Conservation (phyloP, 768 basidiomycete species). For the Rhodosporidiobolus sp. region DNA sequence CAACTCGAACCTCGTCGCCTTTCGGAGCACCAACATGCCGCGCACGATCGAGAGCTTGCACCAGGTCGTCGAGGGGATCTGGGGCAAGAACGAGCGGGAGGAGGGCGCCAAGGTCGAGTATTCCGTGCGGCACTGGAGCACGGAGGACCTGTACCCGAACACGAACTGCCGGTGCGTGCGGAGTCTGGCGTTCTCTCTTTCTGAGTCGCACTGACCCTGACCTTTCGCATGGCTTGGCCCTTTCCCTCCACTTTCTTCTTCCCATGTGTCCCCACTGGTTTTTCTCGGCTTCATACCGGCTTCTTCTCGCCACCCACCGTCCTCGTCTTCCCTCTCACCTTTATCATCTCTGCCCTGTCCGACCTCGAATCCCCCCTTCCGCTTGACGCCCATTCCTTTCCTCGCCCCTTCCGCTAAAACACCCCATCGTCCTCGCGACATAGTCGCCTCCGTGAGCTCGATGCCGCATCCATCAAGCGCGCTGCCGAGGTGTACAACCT, state of each 20-base stretch:
- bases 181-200: too few species aligned
- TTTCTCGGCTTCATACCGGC: too few species aligned
- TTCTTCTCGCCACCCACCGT: too few species aligned
- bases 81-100: constrained; percentile 52
- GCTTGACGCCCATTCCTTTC: too few species aligned
- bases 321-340: too few species aligned
- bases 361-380: too few species aligned
- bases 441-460: constrained; percentile 20
- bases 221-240: background rate
- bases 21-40: constrained; percentile 68
- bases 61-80: constrained; percentile 70
- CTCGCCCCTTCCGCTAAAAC: too few species aligned
- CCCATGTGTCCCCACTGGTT: too few species aligned
- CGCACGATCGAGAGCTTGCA: constrained; percentile 72
- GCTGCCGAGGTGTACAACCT: constrained; percentile 65
- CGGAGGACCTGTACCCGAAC: constrained; percentile 36
- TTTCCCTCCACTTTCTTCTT: too few species aligned
- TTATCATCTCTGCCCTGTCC: too few species aligned
- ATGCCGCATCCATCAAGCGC: constrained; percentile 15
- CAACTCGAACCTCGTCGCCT: background rate
- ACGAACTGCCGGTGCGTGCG: constrained; percentile 20
- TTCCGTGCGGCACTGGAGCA: constrained; percentile 14
- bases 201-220: background rate
- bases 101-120: constrained; percentile 14
- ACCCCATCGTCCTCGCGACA: too few species aligned